These are phyloP conservation scores for Microbotryomycetes sp. DNA, from an alignment of 1,284 basidiomycete species.

Conservation along the genomic window DNA sequence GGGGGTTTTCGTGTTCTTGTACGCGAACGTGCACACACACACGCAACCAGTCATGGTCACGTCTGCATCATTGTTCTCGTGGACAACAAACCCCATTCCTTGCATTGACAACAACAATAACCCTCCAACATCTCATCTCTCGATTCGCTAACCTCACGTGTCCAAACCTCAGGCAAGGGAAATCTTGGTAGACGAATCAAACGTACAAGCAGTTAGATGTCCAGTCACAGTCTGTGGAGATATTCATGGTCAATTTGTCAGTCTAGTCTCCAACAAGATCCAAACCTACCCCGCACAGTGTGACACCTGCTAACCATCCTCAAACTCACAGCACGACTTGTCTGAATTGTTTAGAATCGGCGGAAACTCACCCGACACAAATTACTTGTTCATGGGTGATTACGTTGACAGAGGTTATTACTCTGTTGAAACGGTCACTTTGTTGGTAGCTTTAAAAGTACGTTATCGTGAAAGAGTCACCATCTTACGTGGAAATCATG, in stretches of 20 bases:
- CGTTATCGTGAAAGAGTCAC: slow-evolving; percentile 98
- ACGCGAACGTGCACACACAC: no score
- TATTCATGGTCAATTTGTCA: slow-evolving; percentile 98
- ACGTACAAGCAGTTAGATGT: slow-evolving; percentile 95
- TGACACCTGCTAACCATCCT: neutral
- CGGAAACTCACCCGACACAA: slow-evolving; percentile 98
- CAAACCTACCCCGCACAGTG: neutral
- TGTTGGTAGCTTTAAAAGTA: slow-evolving; percentile 96
- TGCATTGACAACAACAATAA: no score
- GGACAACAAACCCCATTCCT: no score
- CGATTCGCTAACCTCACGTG: slow-evolving; percentile 14
- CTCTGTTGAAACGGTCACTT: slow-evolving; percentile 96
- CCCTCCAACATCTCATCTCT: no score
- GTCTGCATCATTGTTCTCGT: no score
- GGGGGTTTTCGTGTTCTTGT: neutral
- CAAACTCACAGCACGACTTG: slow-evolving; percentile 74
- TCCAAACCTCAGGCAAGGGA: slow-evolving; percentile 68
- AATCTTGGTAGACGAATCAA: slow-evolving; percentile 95
- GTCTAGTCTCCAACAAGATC: slow-evolving; percentile 48
- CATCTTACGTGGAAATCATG: slow-evolving; percentile 96
- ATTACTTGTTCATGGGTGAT: slow-evolving; percentile 99
- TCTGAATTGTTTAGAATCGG: slow-evolving; percentile 99
- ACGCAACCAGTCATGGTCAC: no score
- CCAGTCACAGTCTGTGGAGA: slow-evolving; percentile 96
- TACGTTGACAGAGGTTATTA: slow-evolving; percentile 99